Evolutionary conservation across 768 basidiomycete genomes (phyloP).

Genomic region (Pleurotus citrinopileatus): DNA sequence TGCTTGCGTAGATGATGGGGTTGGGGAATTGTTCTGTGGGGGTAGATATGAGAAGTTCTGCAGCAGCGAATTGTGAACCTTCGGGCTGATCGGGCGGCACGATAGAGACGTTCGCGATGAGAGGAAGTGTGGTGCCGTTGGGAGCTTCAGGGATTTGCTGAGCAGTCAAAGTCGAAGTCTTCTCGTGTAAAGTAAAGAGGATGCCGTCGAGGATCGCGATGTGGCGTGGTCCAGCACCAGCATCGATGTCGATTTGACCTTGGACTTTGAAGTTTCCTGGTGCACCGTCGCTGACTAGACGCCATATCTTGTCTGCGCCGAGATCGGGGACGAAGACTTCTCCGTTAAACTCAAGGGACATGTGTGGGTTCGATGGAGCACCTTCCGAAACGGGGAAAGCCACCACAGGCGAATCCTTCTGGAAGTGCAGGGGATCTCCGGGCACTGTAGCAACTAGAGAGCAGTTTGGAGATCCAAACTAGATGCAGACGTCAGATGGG

Average conservation of each 20-base stretch:
- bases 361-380: constrained; percentile 55
- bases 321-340: constrained; percentile 64
- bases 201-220: constrained; percentile 44
- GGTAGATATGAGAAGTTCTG: constrained; percentile 51
- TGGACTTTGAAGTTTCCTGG: constrained; percentile 49
- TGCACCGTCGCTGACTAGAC: constrained; percentile 40
- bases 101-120: constrained; percentile 45
- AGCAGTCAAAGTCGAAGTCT: constrained; percentile 48
- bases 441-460: constrained; percentile 36
- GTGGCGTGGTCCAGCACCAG: constrained; percentile 62
- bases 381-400: constrained; percentile 44
- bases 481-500: background rate
- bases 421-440: constrained; percentile 32
- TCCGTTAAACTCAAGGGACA: constrained; percentile 46
- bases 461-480: constrained; percentile 37
- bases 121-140: constrained; percentile 41
- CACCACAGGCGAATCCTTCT: constrained; percentile 34
- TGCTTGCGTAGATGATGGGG: constrained; percentile 52
- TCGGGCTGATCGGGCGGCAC: constrained; percentile 36
- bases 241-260: constrained; percentile 50
- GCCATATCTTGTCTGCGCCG: constrained; percentile 64
- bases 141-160: constrained; percentile 46
- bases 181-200: constrained; percentile 52
- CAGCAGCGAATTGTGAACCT: constrained; percentile 44
- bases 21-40: constrained; percentile 38